Evolutionary conservation across 768 basidiomycete species (phyloP), one percentile per base, ranked within the genome.

Genomic region (Leccinum olivaceopallidum): DNA sequence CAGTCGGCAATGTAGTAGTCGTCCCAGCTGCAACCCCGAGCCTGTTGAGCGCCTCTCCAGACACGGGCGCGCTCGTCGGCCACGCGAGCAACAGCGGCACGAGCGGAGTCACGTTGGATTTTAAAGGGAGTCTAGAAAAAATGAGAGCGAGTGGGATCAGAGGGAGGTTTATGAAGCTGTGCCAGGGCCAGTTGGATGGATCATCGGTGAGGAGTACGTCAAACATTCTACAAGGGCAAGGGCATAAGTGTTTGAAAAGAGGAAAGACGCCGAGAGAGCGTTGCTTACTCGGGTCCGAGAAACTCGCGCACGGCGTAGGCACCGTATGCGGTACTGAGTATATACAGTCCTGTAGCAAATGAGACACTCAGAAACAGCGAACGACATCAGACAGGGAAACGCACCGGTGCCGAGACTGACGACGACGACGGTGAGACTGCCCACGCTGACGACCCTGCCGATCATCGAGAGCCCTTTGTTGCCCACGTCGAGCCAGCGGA

Each of bases 131-230:
- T 44, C 88, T 85, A 34, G 88, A 83, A 32, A 84, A 73, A 67
- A 92, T 78, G 62, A 93, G 85, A 28, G 82, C 79, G 49, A 90
- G 70, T 0, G 91, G 89, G 44, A 93, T 80, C 36, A 88, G 72
- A 7, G 89, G 89, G 16, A 93, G 84, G 70, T 92, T 87, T 69
- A 90, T 71, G 75, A 82, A 90, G 39, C 89, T 87, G 50, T 85
- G 83, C 83, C 85, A 86, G 2, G 88, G 86, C 91, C 91, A 93
- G 56, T 86, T 83, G 44, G 77, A 75, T 1, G 86, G 86, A 67
- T 92, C 87, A 61, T 88, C 81, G 0, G 88, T 85, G 16, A 92
- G 72, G 36, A 92, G 77, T 20, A 84, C 63, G 55, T 85, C 79
- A 66, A 81, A 89, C 82, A 89, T 85, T 69, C 83, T 85, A 24